These are phyloP conservation scores for Alternaria brassicae DNA, from an alignment of 2,329 filamentous ascomycete species.

Conservation along the genomic window DNA sequence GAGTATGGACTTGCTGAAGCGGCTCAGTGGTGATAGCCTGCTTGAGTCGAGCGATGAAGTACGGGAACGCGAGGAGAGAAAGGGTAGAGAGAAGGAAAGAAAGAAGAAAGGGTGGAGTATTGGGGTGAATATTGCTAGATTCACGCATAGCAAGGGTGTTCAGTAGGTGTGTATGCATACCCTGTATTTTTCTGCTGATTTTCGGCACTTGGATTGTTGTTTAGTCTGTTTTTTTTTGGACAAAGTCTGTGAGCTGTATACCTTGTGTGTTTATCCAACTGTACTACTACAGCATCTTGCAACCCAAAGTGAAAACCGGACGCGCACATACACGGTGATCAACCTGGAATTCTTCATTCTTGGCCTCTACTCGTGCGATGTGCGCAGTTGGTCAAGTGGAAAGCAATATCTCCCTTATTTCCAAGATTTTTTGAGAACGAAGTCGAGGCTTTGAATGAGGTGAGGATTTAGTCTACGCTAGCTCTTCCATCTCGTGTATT, in stretches of 20 bases:
- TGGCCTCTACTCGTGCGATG: neutral
- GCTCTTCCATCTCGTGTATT: neutral
- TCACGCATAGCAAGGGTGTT: conserved; percentile 34
- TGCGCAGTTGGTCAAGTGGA: neutral
- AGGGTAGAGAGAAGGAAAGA: conserved; percentile 22
- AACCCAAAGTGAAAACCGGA: neutral
- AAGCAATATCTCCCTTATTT: neutral
- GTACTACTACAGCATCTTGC: neutral
- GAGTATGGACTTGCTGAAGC: neutral
- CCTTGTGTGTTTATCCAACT: neutral
- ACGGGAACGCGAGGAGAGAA: conserved; percentile 13
- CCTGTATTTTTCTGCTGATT: neutral
- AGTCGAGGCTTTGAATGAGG: neutral
- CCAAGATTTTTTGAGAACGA: neutral
- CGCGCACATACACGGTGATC: neutral
- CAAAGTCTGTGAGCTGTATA: neutral
- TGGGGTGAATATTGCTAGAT: conserved; percentile 26
- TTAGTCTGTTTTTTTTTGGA: neutral
- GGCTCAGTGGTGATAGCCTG: conserved; percentile 12
- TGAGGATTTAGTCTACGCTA: neutral
- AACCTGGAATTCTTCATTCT: neutral
- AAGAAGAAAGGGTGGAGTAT: conserved; percentile 43
- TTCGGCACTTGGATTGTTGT: neutral
- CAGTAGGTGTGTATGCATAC: conserved; percentile 31
- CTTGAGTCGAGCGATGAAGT: conserved; percentile 8